phyloP scores from a whole-genome alignment of 2,329 filamentous ascomycete genomes.

The Lasiodiplodia sp. region DNA sequence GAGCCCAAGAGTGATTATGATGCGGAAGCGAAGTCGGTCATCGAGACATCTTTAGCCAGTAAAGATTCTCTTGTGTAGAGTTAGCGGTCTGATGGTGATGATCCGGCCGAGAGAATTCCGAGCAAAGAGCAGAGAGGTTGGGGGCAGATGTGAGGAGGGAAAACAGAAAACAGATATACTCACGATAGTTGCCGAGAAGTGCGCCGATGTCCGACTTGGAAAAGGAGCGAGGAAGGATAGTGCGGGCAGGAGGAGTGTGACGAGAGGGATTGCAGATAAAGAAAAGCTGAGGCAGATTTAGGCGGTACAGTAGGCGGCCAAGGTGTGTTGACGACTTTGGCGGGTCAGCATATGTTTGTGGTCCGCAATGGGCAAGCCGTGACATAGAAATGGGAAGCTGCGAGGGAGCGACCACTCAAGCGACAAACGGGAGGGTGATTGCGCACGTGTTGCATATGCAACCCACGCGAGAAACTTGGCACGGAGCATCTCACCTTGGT shows the following conservation, averaged over 20 bases:
- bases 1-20: constrained; percentile 14
- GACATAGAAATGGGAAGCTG: constrained; percentile 1
- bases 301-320: background rate
- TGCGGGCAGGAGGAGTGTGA: background rate
- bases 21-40: constrained; percentile 14
- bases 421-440: background rate
- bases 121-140: background rate
- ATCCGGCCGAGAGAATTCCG: constrained; percentile 23
- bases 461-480: background rate
- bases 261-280: background rate
- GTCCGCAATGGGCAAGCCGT: background rate
- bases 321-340: background rate
- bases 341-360: background rate
- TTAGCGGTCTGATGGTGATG: constrained; percentile 6
- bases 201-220: background rate
- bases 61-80: background rate
- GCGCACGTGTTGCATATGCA: background rate
- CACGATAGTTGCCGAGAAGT: background rate
- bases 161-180: background rate
- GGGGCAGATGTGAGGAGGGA: background rate
- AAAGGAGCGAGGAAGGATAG: background rate
- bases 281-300: background rate
- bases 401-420: background rate
- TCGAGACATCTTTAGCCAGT: constrained; percentile 20
- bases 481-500: constrained; percentile 14